Evolutionary conservation across 148 eudicot species (phyloP), one percentile per base, ranked within the genome.

Genomic region (Cornus kousa): DNA sequence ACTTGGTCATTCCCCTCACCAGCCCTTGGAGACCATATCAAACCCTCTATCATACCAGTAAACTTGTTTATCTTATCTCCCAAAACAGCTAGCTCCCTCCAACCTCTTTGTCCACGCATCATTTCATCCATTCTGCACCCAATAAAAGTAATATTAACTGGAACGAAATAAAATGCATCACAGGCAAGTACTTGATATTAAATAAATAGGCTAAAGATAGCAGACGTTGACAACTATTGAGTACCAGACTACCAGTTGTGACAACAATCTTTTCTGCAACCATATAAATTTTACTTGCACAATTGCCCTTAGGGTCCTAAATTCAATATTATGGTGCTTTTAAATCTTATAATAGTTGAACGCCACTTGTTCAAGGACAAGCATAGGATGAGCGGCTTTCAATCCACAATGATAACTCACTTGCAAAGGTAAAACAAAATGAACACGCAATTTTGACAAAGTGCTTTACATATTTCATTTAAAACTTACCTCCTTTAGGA

Each of bases 51-150:
- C 92, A 97, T 92, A 80, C 99, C 98, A 68, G 90, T 90, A 71
- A 97, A 92, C 86, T 97, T 97, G 87, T 97, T 92, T 39, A 97
- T 81, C 85, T 94, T 97, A 85, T 97, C 99, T 74, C 99, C 99
- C 78, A 97, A 75, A 83, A 90, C 68, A 70, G 99, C 97, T 69
- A 97, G 83, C 80, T 97, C 99, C 78, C 99, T 91, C 99, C 99
- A 97, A 39, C 99, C 99, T 91, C 98, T 87, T 86, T 97, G 99
- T 71, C 99, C 99, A 80, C 95, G 95, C 99, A 97, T 97, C 99
- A 97, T 97, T 78, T 97, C 99, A 87, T 97, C 99, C 99, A 97
- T 97, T 88, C 99, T 97, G 89, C 89, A 86, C 68, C 68, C 62
- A 78, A 48, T 43, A 78, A 67, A 35, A 5, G 5, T 23, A 50